phyloP scores from a whole-genome alignment of 176 grass and related monocot genomes.

The Aegilops bicornis region DNA sequence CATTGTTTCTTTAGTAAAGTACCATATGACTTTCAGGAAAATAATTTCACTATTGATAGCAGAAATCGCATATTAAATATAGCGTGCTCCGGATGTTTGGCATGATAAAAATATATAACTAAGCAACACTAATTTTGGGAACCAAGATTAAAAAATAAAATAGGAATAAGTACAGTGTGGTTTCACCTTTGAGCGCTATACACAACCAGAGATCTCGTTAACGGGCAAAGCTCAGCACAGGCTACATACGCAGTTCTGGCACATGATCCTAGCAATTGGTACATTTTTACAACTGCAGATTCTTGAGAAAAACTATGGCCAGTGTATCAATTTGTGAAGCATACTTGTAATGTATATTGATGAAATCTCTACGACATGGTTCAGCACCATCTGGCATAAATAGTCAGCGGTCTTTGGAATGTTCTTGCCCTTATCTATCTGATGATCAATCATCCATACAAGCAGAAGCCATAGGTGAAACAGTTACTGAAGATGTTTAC shows the following conservation, averaged over 20 bases:
- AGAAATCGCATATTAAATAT: neutral
- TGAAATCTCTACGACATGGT: neutral
- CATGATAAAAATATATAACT: neutral
- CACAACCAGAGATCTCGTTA: neutral
- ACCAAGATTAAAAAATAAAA: neutral
- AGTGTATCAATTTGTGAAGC: neutral
- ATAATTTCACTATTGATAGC: neutral
- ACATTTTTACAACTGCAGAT: neutral
- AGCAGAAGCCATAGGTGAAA: neutral
- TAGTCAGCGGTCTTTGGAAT: neutral
- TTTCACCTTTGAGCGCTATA: constrained; percentile 16
- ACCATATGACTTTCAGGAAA: neutral
- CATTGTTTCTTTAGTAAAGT: constrained; percentile 3
- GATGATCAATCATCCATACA: neutral
- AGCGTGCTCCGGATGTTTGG: neutral
- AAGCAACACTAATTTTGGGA: neutral
- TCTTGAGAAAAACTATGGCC: neutral
- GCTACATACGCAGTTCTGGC: neutral
- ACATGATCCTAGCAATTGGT: neutral
- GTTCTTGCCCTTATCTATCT: neutral
- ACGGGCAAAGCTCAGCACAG: neutral
- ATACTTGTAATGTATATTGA: neutral
- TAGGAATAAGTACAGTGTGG: neutral
- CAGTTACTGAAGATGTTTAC: neutral
- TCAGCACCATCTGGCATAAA: constrained; percentile 1